A percentile compares a stretch with the other conserved stretches of the same genome.
These are phyloP conservation scores for Candida easanensis DNA, from an alignment of 805 yeast species.

Conservation along the genomic window DNA sequence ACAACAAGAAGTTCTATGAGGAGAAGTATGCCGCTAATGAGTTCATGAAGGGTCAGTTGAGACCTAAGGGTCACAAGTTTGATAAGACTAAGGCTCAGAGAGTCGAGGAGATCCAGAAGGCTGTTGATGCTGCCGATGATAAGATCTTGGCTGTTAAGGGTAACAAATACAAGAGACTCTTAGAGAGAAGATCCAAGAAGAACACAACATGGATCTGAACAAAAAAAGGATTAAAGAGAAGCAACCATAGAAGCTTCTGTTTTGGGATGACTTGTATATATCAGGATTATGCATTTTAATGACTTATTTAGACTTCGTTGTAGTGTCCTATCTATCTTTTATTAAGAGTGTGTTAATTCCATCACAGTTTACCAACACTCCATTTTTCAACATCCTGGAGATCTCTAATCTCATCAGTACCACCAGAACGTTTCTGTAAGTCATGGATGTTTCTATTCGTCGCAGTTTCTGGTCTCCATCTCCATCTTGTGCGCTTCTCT, in stretches of 20 bases:
- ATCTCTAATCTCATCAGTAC: conserved; percentile 29
- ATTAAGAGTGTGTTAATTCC: too few relatives aligned
- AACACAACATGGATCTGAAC: conserved; percentile 24
- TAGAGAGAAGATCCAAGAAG: conserved; percentile 25
- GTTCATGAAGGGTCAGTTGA: conserved; percentile 71
- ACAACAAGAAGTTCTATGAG: conserved; percentile 64
- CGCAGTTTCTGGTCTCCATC: conserved; percentile 35
- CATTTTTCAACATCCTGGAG: conserved; percentile 26
- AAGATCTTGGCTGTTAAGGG: conserved; percentile 50
- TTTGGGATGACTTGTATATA: not conserved
- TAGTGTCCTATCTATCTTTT: too few relatives aligned
- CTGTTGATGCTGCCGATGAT: conserved; percentile 64
- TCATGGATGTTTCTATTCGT: conserved; percentile 26
- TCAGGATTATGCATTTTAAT: not conserved
- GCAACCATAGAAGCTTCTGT: too few relatives aligned
- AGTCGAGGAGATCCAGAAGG: conserved; percentile 59
- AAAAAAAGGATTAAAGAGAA: not conserved
- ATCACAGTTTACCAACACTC: conserved; percentile 18
- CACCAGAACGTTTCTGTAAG: conserved; percentile 31
- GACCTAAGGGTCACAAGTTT: conserved; percentile 79
- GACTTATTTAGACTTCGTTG: too few relatives aligned
- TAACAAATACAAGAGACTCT: conserved; percentile 26
- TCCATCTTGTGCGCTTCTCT: conserved; percentile 29
- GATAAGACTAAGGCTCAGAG: conserved; percentile 65
- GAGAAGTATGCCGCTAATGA: conserved; percentile 71